phyloP scores from a whole-genome alignment of 306 rosid species.

The Alnus rubra region DNA sequence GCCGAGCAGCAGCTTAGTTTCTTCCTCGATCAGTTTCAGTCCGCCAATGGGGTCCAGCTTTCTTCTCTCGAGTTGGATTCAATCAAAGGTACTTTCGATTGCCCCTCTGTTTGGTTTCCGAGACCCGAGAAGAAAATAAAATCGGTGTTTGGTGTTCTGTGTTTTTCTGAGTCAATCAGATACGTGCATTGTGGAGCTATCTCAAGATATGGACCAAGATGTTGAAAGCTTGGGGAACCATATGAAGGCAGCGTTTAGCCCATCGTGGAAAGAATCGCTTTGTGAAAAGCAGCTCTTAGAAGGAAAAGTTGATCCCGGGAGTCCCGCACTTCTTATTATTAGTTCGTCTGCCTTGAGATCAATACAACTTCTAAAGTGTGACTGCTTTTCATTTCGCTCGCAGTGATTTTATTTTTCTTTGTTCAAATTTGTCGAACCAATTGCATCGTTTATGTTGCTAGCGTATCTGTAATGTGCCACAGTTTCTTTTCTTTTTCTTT shows the following conservation, averaged over 20 bases:
- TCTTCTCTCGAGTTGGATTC: conserved; percentile 79
- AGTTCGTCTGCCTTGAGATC: conserved; percentile 74
- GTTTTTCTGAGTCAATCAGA: conserved; percentile 30
- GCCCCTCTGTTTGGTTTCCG: neutral
- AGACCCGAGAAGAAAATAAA: no score
- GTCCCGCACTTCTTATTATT: conserved; percentile 68
- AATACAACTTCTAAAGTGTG: conserved; percentile 70
- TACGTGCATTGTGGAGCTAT: conserved; percentile 45
- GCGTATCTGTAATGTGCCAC: neutral
- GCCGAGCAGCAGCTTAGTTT: conserved; percentile 48
- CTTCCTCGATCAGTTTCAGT: conserved; percentile 56
- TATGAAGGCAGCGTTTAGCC: conserved; percentile 68
- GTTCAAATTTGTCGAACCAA: neutral
- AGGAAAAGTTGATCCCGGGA: conserved; percentile 53
- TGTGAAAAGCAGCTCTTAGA: conserved; percentile 48
- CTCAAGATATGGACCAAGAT: conserved; percentile 42
- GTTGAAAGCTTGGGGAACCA: conserved; percentile 36
- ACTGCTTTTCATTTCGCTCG: neutral
- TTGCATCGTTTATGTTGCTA: neutral
- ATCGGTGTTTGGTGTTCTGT: no score
- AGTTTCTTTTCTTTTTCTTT: neutral
- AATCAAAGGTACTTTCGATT: conserved; percentile 42
- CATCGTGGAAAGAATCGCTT: conserved; percentile 64
- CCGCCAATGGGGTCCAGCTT: conserved; percentile 54
- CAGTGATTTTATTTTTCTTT: neutral